Conservation (phyloP, 2,329 filamentous ascomycete genomes). For the Cercospora sesami region DNA sequence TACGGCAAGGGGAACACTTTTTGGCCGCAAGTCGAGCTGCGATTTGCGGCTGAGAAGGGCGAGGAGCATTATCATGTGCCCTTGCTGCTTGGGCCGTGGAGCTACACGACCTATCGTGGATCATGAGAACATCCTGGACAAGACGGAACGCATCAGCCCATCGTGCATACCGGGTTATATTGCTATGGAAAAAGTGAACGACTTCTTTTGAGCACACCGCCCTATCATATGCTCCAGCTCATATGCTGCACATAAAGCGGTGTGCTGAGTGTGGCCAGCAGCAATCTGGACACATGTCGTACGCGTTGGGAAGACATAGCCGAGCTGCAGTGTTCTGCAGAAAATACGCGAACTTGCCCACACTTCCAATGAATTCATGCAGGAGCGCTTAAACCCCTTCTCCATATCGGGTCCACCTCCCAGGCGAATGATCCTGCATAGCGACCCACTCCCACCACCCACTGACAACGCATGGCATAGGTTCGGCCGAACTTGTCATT, state of each 20-base stretch:
- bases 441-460: background rate
- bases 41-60: constrained; percentile 49
- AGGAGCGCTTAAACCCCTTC: constrained; percentile 9
- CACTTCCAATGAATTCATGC: constrained; percentile 7
- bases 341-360: constrained; percentile 9
- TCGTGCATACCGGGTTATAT: background rate
- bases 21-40: constrained; percentile 58
- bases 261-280: constrained; percentile 3
- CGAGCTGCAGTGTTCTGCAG: constrained; percentile 6
- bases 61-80: constrained; percentile 76
- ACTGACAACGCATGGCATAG: constrained; percentile 7
- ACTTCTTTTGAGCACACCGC: background rate
- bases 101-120: constrained; percentile 79
- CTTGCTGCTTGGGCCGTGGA: constrained; percentile 72
- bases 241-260: constrained; percentile 6
- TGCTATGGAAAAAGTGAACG: background rate
- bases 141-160: background rate
- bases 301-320: background rate
- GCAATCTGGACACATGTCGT: background rate
- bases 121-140: constrained; percentile 51
- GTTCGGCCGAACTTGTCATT: constrained; percentile 9
- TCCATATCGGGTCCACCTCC: constrained; percentile 4
- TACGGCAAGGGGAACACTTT: constrained; percentile 63
- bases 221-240: background rate
- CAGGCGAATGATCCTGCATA: constrained; percentile 2